Evolutionary conservation across 1,284 basidiomycete genomes (phyloP).

Genomic region (Bondarzewia mesenterica): DNA sequence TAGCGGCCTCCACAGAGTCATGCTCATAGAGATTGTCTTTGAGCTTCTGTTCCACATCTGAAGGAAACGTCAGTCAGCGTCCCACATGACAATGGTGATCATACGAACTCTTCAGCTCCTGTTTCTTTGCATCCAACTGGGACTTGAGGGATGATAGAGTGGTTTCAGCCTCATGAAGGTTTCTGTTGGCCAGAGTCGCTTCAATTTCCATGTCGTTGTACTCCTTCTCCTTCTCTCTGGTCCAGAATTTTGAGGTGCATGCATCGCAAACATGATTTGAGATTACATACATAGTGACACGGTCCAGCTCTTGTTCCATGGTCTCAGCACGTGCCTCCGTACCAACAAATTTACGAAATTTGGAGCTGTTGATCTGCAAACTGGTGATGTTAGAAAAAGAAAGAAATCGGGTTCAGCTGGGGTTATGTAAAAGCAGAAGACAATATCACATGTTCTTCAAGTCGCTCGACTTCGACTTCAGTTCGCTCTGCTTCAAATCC

Average conservation of each 20-base stretch:
- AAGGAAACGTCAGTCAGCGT: not conserved
- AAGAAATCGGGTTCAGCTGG: too few species aligned
- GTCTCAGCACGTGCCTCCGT: constrained; percentile 49
- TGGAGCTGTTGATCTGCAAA: constrained; percentile 49
- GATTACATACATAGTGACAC: constrained; percentile 44
- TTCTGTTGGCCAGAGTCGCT: constrained; percentile 40
- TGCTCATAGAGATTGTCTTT: constrained; percentile 34
- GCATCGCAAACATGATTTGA: not conserved
- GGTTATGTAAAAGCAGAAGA: too few species aligned
- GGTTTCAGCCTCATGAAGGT: constrained; percentile 55
- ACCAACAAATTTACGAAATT: constrained; percentile 59
- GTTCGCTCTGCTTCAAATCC: constrained; percentile 66
- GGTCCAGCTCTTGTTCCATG: constrained; percentile 68
- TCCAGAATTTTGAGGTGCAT: constrained; percentile 6
- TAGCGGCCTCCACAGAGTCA: constrained; percentile 43
- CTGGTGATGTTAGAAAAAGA: constrained; percentile 39
- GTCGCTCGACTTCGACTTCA: constrained; percentile 56
- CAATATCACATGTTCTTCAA: constrained; percentile 53
- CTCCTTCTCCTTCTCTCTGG: constrained; percentile 63
- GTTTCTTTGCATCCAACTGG: constrained; percentile 55
- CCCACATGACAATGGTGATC: not conserved
- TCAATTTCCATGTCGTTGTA: constrained; percentile 47
- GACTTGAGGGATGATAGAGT: constrained; percentile 48
- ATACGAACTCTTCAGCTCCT: constrained; percentile 52
- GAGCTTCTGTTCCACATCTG: constrained; percentile 52